Conservation (phyloP, 2,329 filamentous ascomycete genomes). For the Escovopsis sp. region DNA sequence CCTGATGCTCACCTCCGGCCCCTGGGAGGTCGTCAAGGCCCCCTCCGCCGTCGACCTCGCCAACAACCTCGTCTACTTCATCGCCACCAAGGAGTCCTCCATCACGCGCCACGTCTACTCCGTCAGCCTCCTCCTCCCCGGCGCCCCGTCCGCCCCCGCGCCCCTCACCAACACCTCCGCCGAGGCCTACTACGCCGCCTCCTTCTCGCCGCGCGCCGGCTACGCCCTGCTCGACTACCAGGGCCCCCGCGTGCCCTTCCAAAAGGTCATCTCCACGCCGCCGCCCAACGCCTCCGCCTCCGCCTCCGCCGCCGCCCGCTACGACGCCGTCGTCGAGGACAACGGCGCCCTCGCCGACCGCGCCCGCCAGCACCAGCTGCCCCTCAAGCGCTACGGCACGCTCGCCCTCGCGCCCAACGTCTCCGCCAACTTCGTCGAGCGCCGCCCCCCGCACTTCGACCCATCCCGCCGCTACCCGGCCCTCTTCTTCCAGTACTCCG, state of each 20-base stretch:
- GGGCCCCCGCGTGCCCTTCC: constrained; percentile 78
- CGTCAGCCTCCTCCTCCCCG: constrained; percentile 69
- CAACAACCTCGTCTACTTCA: constrained; percentile 82
- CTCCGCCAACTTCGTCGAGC: constrained; percentile 60
- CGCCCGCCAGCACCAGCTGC: constrained; percentile 65
- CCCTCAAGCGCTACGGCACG: constrained; percentile 67
- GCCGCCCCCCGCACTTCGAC: constrained; percentile 79
- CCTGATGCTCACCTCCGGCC: constrained; percentile 74
- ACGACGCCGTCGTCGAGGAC: constrained; percentile 60
- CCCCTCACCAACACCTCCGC: constrained; percentile 59
- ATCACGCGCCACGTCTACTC: constrained; percentile 87
- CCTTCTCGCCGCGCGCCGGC: constrained; percentile 69
- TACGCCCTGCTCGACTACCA: constrained; percentile 75
- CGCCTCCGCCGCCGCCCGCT: constrained; percentile 25
- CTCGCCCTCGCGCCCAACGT: constrained; percentile 68
- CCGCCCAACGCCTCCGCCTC: constrained; percentile 38
- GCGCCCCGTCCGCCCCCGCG: constrained; percentile 59
- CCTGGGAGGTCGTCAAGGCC: constrained; percentile 83
- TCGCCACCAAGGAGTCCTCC: constrained; percentile 72
- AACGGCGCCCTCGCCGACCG: constrained; percentile 57
- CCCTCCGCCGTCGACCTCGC: constrained; percentile 74
- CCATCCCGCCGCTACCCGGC: constrained; percentile 78
- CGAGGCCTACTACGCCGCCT: constrained; percentile 67
- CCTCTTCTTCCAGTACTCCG: constrained; percentile 88
- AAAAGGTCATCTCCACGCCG: constrained; percentile 77